A percentile compares a stretch with the other conserved stretches of the same genome.
phyloP scores from a whole-genome alignment of 306 rosid species.

The Phaseolus lunatus region DNA sequence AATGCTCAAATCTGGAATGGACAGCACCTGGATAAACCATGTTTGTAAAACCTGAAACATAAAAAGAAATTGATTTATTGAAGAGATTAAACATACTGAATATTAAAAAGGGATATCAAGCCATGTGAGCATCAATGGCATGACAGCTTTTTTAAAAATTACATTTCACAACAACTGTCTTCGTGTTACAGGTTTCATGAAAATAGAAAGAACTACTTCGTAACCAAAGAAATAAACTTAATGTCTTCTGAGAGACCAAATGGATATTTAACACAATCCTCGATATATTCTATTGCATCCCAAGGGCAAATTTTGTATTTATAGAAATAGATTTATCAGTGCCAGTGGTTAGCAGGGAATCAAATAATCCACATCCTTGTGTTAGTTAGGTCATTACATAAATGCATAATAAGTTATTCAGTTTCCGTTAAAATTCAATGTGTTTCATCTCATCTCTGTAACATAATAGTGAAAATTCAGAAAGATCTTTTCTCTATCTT shows the following conservation, averaged over 20 bases:
- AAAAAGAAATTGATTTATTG: conserved; percentile 25
- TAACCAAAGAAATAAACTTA: conserved; percentile 8
- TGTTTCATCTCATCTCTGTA: conserved; percentile 16
- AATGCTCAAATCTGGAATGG: conserved; percentile 95
- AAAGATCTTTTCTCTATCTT: conserved; percentile 5
- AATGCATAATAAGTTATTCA: conserved; percentile 23
- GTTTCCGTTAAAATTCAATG: conserved; percentile 22
- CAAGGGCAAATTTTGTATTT: not conserved
- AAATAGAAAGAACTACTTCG: conserved; percentile 30
- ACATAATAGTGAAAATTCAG: conserved; percentile 14
- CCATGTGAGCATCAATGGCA: conserved; percentile 14
- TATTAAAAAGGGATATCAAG: conserved; percentile 29
- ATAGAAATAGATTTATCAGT: conserved; percentile 16
- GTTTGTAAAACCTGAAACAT: conserved; percentile 73
- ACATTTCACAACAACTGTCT: conserved; percentile 13
- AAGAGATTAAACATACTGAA: conserved; percentile 32
- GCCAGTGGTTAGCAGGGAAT: conserved; percentile 1
- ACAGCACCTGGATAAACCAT: conserved; percentile 93
- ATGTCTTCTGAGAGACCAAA: not conserved
- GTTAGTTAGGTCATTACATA: conserved; percentile 6
- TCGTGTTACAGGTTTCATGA: conserved; percentile 23
- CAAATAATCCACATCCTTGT: conserved; percentile 9
- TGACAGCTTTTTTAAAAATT: conserved; percentile 22
- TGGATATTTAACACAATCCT: conserved; percentile 22
- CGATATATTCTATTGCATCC: conserved; percentile 17